These are phyloP conservation scores for Actinomucor elegans DNA, from an alignment of 371 early-diverging fungal genomes.

Conservation along the genomic window DNA sequence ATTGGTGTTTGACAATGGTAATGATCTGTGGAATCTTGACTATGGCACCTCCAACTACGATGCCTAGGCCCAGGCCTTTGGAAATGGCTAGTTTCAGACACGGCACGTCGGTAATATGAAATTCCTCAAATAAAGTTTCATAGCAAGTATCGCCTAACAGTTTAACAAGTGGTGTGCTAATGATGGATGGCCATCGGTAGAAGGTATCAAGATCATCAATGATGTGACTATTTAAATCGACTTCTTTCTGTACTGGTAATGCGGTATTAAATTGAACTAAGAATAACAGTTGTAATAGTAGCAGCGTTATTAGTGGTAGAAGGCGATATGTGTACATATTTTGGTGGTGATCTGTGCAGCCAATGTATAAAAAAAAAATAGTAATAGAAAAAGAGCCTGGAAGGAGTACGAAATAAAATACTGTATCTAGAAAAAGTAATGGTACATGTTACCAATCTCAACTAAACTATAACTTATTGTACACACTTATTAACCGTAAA, in stretches of 20 bases:
- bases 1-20: conserved; percentile 76
- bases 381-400: no score
- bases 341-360: no score
- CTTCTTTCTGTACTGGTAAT: background rate
- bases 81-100: conserved; percentile 86
- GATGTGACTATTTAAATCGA: background rate
- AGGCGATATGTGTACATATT: no score
- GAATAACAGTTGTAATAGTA: no score
- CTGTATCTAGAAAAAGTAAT: no score
- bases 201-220: background rate
- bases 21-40: conserved; percentile 96
- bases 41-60: conserved; percentile 85
- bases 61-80: conserved; percentile 90
- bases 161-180: conserved; percentile 54
- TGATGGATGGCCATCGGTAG: conserved; percentile 9
- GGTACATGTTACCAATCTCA: no score
- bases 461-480: no score
- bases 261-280: no score
- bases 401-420: no score
- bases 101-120: conserved; percentile 59
- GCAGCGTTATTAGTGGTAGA: no score
- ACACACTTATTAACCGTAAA: no score
- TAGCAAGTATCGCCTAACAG: conserved; percentile 76
- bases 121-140: conserved; percentile 61
- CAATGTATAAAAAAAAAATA: no score